Percentiles rank a stretch among this genome's conserved stretches.
phyloP scores from a whole-genome alignment of 495 filamentous ascomycete genomes.

The Lasiosphaeria hispida region DNA sequence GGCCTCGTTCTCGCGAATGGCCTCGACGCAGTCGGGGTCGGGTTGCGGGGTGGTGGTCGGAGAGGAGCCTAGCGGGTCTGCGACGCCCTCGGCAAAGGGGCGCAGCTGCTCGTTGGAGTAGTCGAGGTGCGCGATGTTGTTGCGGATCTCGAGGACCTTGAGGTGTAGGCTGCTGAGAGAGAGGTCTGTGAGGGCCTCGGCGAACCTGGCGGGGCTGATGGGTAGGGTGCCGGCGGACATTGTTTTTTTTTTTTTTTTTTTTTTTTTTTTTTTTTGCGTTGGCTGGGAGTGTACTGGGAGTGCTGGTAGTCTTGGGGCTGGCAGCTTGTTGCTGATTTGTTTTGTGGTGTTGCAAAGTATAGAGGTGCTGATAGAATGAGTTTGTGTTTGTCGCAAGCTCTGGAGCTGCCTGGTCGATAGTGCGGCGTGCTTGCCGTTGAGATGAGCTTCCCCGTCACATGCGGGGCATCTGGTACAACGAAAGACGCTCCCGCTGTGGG shows the following conservation, averaged over 20 bases:
- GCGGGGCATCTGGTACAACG: too few species aligned
- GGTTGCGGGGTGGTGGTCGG: slow-evolving; percentile 33
- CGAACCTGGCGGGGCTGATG: slow-evolving; percentile 63
- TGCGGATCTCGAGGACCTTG: slow-evolving; percentile 79
- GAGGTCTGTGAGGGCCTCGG: slow-evolving; percentile 69
- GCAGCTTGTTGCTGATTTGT: background rate
- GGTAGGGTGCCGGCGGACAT: slow-evolving; percentile 52
- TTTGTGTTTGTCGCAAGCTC: too few species aligned
- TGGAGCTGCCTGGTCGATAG: too few species aligned
- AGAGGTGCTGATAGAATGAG: too few species aligned
- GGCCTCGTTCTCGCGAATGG: slow-evolving; percentile 70
- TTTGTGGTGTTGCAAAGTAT: too few species aligned
- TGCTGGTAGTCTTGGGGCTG: background rate
- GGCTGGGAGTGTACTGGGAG: background rate
- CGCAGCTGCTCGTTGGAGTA: slow-evolving; percentile 73
- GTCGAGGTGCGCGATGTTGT: slow-evolving; percentile 76
- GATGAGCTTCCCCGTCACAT: too few species aligned
- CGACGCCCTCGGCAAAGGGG: slow-evolving; percentile 51
- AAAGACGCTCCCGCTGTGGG: too few species aligned
- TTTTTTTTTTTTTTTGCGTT: background rate
- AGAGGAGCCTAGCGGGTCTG: slow-evolving; percentile 23
- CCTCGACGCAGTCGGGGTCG: slow-evolving; percentile 65
- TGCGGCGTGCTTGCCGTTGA: too few species aligned
- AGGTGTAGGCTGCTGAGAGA: slow-evolving; percentile 67
- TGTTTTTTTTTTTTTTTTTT: slow-evolving; percentile 20